A percentile compares a stretch with the other conserved stretches of the same genome.
phyloP scores from a whole-genome alignment of 352 stramenopile species.

The Blastocystis sp. region DNA sequence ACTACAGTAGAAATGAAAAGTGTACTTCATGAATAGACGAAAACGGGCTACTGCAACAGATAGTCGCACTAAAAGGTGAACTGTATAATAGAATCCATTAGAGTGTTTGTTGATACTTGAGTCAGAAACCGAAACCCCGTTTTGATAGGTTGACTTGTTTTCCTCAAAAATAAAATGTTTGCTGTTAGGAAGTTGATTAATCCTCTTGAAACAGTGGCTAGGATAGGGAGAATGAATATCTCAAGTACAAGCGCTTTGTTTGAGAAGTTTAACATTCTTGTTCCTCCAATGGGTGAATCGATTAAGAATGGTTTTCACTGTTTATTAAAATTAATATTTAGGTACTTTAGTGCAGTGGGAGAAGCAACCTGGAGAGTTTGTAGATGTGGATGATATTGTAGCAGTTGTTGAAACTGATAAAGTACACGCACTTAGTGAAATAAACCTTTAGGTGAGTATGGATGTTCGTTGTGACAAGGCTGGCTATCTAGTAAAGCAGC shows the following conservation, averaged over 20 bases:
- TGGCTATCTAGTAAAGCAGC: constrained; percentile 44
- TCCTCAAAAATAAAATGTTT: too few species aligned
- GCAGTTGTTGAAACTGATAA: constrained; percentile 67
- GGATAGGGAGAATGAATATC: not conserved
- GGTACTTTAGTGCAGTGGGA: constrained; percentile 66
- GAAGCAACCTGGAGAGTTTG: constrained; percentile 37
- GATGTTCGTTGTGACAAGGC: constrained; percentile 64
- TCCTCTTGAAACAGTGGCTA: too few species aligned
- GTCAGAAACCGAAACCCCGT: not conserved
- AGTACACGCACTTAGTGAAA: not conserved
- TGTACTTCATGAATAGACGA: not conserved
- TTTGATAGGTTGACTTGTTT: too few species aligned
- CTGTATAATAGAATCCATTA: not conserved
- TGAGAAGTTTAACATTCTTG: constrained; percentile 59
- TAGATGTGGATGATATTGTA: constrained; percentile 63
- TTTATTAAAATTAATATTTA: not conserved
- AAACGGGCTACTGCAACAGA: not conserved
- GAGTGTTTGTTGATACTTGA: not conserved
- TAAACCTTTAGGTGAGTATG: constrained; percentile 61
- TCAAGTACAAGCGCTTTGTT: not conserved
- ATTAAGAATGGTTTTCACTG: constrained; percentile 14
- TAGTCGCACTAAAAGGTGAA: not conserved
- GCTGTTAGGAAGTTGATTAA: too few species aligned
- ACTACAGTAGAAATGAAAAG: not conserved
- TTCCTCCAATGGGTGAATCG: constrained; percentile 66